Conservation (phyloP, 441 rosid species). For the Eruca vesicaria region DNA sequence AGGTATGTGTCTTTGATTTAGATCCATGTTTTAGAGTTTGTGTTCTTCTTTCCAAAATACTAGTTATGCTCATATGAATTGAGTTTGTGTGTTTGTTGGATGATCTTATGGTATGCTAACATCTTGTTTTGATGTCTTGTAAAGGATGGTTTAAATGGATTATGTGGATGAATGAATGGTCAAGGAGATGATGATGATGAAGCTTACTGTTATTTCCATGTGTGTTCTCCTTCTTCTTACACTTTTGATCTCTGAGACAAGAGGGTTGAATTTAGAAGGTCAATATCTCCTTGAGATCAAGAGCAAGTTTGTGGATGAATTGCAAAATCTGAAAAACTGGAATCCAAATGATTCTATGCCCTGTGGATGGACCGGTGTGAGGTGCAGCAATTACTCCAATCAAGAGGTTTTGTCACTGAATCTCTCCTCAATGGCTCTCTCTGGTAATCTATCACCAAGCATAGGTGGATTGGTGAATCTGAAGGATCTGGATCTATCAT, state of each 20-base stretch:
- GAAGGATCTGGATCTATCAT: conserved; percentile 66
- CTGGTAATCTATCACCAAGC: conserved; percentile 69
- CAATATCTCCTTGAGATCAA: conserved; percentile 65
- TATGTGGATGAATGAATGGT: conserved; percentile 26
- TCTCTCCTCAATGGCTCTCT: conserved; percentile 62
- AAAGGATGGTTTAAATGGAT: conserved; percentile 20
- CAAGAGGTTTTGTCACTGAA: conserved; percentile 61
- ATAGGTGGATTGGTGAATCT: conserved; percentile 69
- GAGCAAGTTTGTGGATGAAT: conserved; percentile 49
- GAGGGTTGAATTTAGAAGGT: conserved; percentile 72
- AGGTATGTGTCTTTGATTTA: conserved; percentile 42
- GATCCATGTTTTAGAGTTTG: conserved; percentile 23
- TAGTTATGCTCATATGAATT: background rate
- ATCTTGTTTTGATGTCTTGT: conserved; percentile 19
- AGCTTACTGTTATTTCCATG: conserved; percentile 3
- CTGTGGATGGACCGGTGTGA: conserved; percentile 82
- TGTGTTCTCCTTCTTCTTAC: conserved; percentile 36
- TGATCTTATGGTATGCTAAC: conserved; percentile 16
- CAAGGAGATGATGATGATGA: conserved; percentile 34
- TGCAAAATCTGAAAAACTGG: conserved; percentile 58
- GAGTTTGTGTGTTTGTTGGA: background rate
- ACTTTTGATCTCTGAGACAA: conserved; percentile 44
- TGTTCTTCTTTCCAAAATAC: background rate
- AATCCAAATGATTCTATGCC: conserved; percentile 67
- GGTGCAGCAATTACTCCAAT: conserved; percentile 44